Conservation (phyloP, 2,329 filamentous ascomycete genomes). For the Penicillium sp. region DNA sequence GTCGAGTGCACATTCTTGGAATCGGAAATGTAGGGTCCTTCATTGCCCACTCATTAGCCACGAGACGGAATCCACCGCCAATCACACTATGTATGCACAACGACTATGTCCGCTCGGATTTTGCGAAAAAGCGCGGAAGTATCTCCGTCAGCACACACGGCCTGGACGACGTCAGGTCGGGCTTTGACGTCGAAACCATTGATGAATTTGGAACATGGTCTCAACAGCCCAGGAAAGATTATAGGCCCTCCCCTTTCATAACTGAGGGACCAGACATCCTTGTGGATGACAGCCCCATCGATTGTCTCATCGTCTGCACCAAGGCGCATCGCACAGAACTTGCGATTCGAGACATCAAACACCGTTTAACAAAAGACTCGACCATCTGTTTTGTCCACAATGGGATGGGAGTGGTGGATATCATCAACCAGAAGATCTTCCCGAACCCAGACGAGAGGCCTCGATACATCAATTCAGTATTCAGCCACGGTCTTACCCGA, state of each 20-base stretch:
- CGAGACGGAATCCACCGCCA: conserved; percentile 63
- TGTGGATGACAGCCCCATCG: conserved; percentile 56
- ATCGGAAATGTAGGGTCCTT: conserved; percentile 79
- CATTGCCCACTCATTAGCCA: conserved; percentile 70
- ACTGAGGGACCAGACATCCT: neutral
- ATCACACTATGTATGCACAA: conserved; percentile 79
- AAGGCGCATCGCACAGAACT: conserved; percentile 71
- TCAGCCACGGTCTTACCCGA: conserved; percentile 59
- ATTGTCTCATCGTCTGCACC: conserved; percentile 74
- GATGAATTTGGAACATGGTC: conserved; percentile 35
- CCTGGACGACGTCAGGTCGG: conserved; percentile 44
- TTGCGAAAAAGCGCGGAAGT: conserved; percentile 32
- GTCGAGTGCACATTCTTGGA: conserved; percentile 74
- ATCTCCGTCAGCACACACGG: conserved; percentile 42
- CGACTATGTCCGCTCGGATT: conserved; percentile 38
- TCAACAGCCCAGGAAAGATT: conserved; percentile 27
- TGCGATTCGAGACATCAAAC: conserved; percentile 65
- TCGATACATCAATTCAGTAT: conserved; percentile 72
- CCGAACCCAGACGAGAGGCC: conserved; percentile 66
- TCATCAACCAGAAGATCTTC: conserved; percentile 71
- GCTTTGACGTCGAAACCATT: conserved; percentile 47
- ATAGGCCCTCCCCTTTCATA: conserved; percentile 5
- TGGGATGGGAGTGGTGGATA: conserved; percentile 80
- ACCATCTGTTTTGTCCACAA: conserved; percentile 78
- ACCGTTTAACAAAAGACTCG: conserved; percentile 66